These are phyloP conservation scores for Lactifluus hygrophoroides DNA, from an alignment of 768 basidiomycete species.

Conservation along the genomic window DNA sequence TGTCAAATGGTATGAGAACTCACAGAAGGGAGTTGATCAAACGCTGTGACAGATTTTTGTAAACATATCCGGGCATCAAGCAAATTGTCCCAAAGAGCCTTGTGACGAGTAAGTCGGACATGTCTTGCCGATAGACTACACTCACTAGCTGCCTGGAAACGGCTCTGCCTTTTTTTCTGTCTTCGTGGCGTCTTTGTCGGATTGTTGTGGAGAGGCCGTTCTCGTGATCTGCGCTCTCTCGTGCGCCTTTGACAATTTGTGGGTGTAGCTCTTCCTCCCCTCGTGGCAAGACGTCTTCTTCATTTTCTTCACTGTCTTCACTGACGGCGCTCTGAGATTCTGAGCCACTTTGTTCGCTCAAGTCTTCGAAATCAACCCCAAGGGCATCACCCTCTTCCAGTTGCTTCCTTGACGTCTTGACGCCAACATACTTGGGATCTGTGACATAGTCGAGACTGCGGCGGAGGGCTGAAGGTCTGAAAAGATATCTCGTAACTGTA, in stretches of 20 bases:
- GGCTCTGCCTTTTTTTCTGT: slow-evolving; percentile 75
- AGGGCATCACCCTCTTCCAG: slow-evolving; percentile 36
- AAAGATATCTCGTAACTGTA: neutral
- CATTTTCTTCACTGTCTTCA: slow-evolving; percentile 19
- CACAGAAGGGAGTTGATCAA: slow-evolving; percentile 61
- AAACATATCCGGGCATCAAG: slow-evolving; percentile 87
- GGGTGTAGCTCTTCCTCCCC: slow-evolving; percentile 12
- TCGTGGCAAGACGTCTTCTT: slow-evolving; percentile 21
- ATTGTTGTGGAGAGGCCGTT: slow-evolving; percentile 46
- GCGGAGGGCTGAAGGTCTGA: slow-evolving; percentile 62
- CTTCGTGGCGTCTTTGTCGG: slow-evolving; percentile 53
- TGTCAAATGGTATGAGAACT: slow-evolving; percentile 25
- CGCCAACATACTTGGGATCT: slow-evolving; percentile 75
- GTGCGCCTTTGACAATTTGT: neutral
- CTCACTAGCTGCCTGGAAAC: slow-evolving; percentile 77
- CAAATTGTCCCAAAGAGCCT: slow-evolving; percentile 82
- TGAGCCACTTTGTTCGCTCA: slow-evolving; percentile 22
- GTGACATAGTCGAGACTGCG: slow-evolving; percentile 54
- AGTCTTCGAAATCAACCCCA: slow-evolving; percentile 26
- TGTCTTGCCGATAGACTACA: slow-evolving; percentile 5
- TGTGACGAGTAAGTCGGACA: neutral
- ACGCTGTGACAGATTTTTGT: slow-evolving; percentile 66
- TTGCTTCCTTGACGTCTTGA: slow-evolving; percentile 52
- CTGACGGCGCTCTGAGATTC: neutral
- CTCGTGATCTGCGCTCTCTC: slow-evolving; percentile 20